Conservation (phyloP, 768 basidiomycete species). For the Royoungia palumana region DNA sequence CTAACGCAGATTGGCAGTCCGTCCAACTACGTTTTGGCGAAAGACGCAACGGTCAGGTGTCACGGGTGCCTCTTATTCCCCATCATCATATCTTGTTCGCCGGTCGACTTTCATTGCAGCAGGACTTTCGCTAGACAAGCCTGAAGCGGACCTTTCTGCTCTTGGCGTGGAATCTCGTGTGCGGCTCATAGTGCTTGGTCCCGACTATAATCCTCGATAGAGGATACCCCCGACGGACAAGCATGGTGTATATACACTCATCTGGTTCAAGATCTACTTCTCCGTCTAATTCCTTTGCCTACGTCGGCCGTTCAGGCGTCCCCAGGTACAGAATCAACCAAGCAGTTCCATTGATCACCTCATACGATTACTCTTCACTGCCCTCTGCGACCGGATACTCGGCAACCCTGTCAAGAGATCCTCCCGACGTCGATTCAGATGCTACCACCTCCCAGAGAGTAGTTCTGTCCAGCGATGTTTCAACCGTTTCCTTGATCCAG, state of each 20-base stretch:
- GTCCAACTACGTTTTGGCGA: conserved; percentile 82
- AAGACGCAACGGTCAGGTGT: conserved; percentile 71
- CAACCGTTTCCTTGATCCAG: conserved; percentile 26
- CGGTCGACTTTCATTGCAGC: conserved; percentile 79
- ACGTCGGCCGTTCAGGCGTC: conserved; percentile 7
- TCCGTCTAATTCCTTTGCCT: conserved; percentile 1
- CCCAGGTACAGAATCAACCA: conserved; percentile 14
- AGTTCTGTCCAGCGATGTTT: conserved; percentile 6
- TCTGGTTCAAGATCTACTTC: conserved; percentile 11
- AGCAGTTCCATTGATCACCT: conserved; percentile 16
- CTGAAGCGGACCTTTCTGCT: conserved; percentile 56
- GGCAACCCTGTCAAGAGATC: conserved; percentile 5
- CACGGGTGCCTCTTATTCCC: conserved; percentile 66
- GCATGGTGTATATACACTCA: conserved; percentile 20
- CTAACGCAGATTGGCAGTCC: conserved; percentile 43
- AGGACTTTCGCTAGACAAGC: conserved; percentile 63
- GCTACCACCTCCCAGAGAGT: background rate
- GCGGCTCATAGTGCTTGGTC: conserved; percentile 36
- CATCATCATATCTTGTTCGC: conserved; percentile 68
- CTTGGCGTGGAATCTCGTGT: conserved; percentile 60
- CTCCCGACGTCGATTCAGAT: background rate
- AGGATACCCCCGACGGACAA: background rate
- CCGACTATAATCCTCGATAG: conserved; percentile 35
- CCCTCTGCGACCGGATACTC: conserved; percentile 29
- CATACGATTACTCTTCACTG: conserved; percentile 39